Evolutionary conservation across 305 asterid genomes (phyloP), one percentile per base, ranked within the genome.

Genomic region (Salvia sclarea): DNA sequence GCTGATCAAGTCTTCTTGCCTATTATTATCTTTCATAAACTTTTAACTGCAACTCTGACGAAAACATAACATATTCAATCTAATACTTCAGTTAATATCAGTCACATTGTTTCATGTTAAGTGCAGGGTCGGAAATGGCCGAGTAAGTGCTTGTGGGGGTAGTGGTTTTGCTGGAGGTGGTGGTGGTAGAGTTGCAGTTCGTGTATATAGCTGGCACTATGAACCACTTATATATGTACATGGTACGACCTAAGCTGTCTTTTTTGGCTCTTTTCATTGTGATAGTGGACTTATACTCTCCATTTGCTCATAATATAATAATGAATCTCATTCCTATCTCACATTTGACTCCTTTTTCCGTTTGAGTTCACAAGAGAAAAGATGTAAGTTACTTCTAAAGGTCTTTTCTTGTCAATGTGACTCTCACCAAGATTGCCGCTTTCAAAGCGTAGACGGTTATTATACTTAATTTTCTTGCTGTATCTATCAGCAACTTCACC

Each of bases 101-200:
- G 63, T 76, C 40, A 18, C 16, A 17, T 47, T 65, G 56, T 65
- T 57, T 72, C 14, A 35, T 8, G 28, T 35, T 17, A 66, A 73
- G 54, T 58, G 84, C 91, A 90, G 97, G 95, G 79, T 61, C 75
- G 97, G 97, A 80, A 69, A 11, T 68, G 97, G 97, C 69, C 76
- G 71, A 52, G 71, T 90, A 67, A 84, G 94, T 73, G 95, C 97
- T 40, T 84, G 88, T 68, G 96, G 97, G 22, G 97, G 95, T 71
- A 76, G 63, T 67, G 97, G 97, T 63, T 90, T 83, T 71, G 93
- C 88, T 65, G 97, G 97, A 54, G 97, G 97, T 38, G 94, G 97
- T 62, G 97, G 94, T 57, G 97, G 97, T 76, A 84, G 97, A 81
- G 81, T 90, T 69, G 77, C 97, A 47, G 82, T 88, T 66, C 84